Conservation (phyloP, 805 yeast genomes). For the Yarrowia sp. region DNA sequence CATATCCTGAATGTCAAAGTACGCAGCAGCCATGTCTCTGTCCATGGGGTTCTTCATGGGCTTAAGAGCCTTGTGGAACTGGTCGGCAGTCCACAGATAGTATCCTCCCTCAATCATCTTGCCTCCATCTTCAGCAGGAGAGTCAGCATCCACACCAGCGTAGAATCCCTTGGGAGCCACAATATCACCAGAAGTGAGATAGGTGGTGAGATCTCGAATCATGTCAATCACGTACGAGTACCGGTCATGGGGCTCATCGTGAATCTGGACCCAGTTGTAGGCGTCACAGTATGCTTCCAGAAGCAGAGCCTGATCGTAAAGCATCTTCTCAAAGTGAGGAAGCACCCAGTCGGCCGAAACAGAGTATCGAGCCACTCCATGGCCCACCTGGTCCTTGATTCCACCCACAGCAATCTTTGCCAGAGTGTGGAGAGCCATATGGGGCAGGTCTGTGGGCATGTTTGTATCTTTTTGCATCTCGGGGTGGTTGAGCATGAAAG, state of each 20-base stretch:
- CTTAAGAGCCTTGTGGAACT: constrained; percentile 36
- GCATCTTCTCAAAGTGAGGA: constrained; percentile 43
- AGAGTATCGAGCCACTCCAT: constrained; percentile 41
- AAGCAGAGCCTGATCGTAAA: constrained; percentile 40
- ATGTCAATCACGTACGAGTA: constrained; percentile 27
- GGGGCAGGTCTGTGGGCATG: constrained; percentile 27
- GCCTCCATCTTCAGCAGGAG: constrained; percentile 5
- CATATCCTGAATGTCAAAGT: constrained; percentile 38
- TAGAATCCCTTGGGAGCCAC: constrained; percentile 33
- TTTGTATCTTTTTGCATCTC: constrained; percentile 14
- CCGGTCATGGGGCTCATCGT: constrained; percentile 29
- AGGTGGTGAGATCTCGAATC: constrained; percentile 31
- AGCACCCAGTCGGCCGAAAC: constrained; percentile 42
- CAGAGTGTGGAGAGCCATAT: constrained; percentile 35
- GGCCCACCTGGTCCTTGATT: constrained; percentile 40
- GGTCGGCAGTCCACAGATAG: constrained; percentile 39
- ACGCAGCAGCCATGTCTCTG: constrained; percentile 39
- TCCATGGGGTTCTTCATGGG: constrained; percentile 25
- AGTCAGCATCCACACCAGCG: constrained; percentile 32
- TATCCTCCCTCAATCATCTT: constrained; percentile 23
- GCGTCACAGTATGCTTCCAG: constrained; percentile 38
- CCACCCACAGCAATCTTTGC: constrained; percentile 38
- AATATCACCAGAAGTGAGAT: constrained; percentile 32
- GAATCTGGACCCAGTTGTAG: constrained; percentile 30
- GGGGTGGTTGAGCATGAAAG: constrained; percentile 28